phyloP scores from a whole-genome alignment of 2,329 filamentous ascomycete genomes.

The Macrophomina pseudophaseolina region DNA sequence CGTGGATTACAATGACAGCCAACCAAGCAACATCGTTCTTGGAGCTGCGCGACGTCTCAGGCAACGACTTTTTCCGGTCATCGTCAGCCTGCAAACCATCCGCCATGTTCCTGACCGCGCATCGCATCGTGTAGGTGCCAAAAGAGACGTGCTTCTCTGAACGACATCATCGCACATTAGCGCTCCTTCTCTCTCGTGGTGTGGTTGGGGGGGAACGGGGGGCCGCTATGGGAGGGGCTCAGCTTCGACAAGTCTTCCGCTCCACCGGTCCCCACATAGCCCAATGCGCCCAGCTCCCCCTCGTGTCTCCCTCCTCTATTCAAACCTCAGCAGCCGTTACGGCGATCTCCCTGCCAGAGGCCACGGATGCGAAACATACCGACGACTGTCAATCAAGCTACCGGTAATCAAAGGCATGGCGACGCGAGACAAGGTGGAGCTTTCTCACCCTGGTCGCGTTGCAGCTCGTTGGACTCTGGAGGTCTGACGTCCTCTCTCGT shows the following conservation, averaged over 20 bases:
- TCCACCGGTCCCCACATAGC: constrained; percentile 1
- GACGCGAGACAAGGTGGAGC: constrained; percentile 16
- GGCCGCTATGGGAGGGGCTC: neutral
- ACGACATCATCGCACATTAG: constrained; percentile 16
- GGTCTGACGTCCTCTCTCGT: neutral
- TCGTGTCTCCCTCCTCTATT: neutral
- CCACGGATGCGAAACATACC: neutral
- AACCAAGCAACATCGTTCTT: neutral
- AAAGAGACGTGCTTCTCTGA: neutral
- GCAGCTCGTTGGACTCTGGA: neutral
- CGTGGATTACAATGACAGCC: neutral
- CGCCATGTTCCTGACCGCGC: neutral
- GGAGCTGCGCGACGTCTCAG: neutral
- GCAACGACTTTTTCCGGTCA: neutral
- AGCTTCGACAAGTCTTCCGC: neutral
- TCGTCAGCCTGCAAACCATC: neutral
- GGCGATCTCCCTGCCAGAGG: neutral
- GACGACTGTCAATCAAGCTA: neutral
- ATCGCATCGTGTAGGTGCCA: neutral
- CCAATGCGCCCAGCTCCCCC: neutral
- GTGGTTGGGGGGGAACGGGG: neutral
- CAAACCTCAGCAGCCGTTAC: neutral
- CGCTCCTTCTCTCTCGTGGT: constrained; percentile 1
- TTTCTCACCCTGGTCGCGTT: neutral
- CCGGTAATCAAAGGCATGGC: neutral